Evolutionary conservation across 1,284 basidiomycete species (phyloP).

Genomic region (Cronartium quercuum): DNA sequence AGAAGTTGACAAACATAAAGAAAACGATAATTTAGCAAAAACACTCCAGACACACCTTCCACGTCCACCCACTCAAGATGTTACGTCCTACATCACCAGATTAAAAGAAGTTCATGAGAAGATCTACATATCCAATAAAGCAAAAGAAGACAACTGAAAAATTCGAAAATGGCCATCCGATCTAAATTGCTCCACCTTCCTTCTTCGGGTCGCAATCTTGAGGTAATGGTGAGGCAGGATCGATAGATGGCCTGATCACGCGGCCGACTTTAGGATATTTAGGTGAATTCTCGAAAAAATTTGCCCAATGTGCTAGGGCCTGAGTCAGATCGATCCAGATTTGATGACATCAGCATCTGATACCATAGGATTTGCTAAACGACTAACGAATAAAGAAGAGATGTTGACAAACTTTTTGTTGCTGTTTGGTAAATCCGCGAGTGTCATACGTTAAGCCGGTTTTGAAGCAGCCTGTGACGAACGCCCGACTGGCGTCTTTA

Average conservation of each 20-base stretch:
- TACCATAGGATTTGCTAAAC: background rate
- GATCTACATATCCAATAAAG: too few relatives aligned
- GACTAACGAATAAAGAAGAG: background rate
- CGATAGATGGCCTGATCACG: constrained; percentile 57
- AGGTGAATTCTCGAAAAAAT: constrained; percentile 66
- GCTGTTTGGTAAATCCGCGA: constrained; percentile 66
- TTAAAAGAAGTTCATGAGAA: too few relatives aligned
- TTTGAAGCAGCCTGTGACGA: constrained; percentile 85
- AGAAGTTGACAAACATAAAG: too few relatives aligned
- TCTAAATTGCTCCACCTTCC: constrained; percentile 36
- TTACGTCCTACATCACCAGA: too few relatives aligned
- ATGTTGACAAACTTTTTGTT: constrained; percentile 58
- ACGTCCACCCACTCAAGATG: too few relatives aligned
- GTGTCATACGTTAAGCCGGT: constrained; percentile 80
- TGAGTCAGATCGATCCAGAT: constrained; percentile 47
- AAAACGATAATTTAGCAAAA: too few relatives aligned
- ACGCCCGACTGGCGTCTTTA: constrained; percentile 76
- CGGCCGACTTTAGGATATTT: constrained; percentile 58
- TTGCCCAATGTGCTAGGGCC: constrained; percentile 77
- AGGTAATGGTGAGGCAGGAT: constrained; percentile 69
- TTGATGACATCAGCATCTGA: too few relatives aligned
- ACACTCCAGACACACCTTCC: too few relatives aligned
- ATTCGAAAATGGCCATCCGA: too few relatives aligned
- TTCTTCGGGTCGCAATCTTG: constrained; percentile 57
- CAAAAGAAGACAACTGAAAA: too few relatives aligned